These are phyloP conservation scores for Coemansia guatemalensis DNA, from an alignment of 192 early-diverging fungal species.

Conservation along the genomic window DNA sequence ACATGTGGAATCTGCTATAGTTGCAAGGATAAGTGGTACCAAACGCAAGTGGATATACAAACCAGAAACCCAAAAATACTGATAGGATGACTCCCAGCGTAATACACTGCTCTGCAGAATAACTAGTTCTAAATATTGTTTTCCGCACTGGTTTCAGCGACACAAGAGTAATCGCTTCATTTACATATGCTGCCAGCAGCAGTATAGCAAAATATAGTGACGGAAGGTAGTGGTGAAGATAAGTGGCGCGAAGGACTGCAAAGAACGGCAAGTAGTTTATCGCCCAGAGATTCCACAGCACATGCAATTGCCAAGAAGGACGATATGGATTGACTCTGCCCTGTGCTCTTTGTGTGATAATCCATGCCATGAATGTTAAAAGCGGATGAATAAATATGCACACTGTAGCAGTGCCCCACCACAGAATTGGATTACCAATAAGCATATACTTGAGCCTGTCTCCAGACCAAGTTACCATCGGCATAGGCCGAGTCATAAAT, in stretches of 20 bases:
- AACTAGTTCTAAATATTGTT: not conserved
- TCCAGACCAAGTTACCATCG: conserved; percentile 82
- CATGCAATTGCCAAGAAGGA: conserved; percentile 6
- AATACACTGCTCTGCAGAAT: not conserved
- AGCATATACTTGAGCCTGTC: conserved; percentile 82
- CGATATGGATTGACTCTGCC: not conserved
- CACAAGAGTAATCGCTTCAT: not conserved
- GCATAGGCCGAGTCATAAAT: conserved; percentile 70
- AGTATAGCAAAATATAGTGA: conserved; percentile 68
- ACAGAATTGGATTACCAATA: conserved; percentile 84
- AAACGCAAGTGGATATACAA: conserved; percentile 28
- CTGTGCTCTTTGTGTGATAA: conserved; percentile 14
- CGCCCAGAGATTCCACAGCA: conserved; percentile 55
- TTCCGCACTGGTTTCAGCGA: not conserved
- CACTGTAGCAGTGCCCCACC: conserved; percentile 68
- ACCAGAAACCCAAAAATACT: not conserved
- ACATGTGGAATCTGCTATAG: conserved; percentile 3
- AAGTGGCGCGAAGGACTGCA: conserved; percentile 68
- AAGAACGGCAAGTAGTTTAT: conserved; percentile 69
- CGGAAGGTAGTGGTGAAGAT: conserved; percentile 73
- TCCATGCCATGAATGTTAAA: not conserved
- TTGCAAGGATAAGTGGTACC: conserved; percentile 18
- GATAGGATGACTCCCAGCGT: not conserved
- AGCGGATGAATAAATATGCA: conserved; percentile 31
- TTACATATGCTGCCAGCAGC: conserved; percentile 35